Evolutionary conservation across 2,329 filamentous ascomycete genomes (phyloP).

Genomic region (Talaromyces rugulosus): DNA sequence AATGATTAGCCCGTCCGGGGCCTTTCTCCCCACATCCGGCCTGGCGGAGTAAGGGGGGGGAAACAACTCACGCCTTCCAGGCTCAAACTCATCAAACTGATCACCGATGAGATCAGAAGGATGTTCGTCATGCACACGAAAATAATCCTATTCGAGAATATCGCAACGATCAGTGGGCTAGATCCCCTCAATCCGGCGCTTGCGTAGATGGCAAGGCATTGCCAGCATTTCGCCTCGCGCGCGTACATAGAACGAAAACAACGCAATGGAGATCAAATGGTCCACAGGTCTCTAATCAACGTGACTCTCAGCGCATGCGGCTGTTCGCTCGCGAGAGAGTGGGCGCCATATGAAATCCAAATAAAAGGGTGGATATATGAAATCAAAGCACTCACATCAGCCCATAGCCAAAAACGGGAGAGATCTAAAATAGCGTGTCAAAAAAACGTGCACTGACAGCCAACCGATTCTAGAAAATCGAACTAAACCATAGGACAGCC

Average conservation of each 20-base stretch:
- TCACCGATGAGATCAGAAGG: constrained; percentile 56
- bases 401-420: constrained; percentile 36
- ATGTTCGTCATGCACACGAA: constrained; percentile 61
- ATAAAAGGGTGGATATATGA: background rate
- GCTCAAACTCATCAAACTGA: constrained; percentile 56
- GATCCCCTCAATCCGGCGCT: background rate
- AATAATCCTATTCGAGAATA: constrained; percentile 41
- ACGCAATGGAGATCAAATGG: background rate
- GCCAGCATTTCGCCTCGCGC: constrained; percentile 10
- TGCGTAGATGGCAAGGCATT: constrained; percentile 1
- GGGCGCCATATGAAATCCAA: background rate
- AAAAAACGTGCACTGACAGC: constrained; percentile 32
- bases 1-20: background rate
- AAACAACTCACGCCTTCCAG: constrained; percentile 45
- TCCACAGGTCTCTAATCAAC: constrained; percentile 20
- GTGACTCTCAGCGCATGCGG: constrained; percentile 33
- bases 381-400: constrained; percentile 27
- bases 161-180: constrained; percentile 1
- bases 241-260: background rate
- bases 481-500: constrained; percentile 24
- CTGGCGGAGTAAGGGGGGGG: background rate
- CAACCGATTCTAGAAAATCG: constrained; percentile 33
- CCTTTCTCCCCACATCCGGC: background rate
- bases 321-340: constrained; percentile 3
- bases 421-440: constrained; percentile 29